Evolutionary conservation across 2,329 filamentous ascomycete species (phyloP), one percentile per base, ranked within the genome.

Genomic region (Chrysoporthe puriensis): DNA sequence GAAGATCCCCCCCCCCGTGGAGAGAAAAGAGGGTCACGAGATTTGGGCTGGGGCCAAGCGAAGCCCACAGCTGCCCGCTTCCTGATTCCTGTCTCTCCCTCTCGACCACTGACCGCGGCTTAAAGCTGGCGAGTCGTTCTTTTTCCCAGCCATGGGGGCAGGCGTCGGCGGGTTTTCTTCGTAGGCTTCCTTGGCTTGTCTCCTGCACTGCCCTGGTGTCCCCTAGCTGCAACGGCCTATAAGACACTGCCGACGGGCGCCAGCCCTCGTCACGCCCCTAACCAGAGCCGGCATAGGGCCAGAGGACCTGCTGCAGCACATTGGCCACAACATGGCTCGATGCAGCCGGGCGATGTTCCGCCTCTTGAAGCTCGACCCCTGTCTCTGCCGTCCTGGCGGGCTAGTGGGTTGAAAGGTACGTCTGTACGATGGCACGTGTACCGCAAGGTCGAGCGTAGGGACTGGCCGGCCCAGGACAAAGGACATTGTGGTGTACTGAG

Each of bases 1-100:
- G 16, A 50, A 32, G 34, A 36, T n/a, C 34, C 26, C 48, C 34
- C 26, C 48, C 61, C 61, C 18, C 21, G 48, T 36, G 36, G 61
- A 63, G 61, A 54, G 26, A 43, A 57, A 26, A 42, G 61, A 21
- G 46, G n/a, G 46, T 40, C 36, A 42, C 11, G 14, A 63, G 21
- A 32, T 2, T 32, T n/a, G 32, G 32, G 16, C 9, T 16, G 21
- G 14, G 8, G 50, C 26, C 50, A 57, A 13, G 8, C 34, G 54
- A 18, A 40, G n/a, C 34, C n/a, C 36, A 50, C 42, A 26, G 4
- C 16, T 36, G 4, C 13, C 32, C 6, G 11, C 14, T 18, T 1
- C 7, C 54, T 46, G 13, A 13, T 14, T 18, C 44, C 26, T 26
- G 2, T 26, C 26, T 26, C 26, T 26, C 26, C 26, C 18, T 14